Conservation (phyloP, 2,329 filamentous ascomycete genomes). For the Alternaria solani region DNA sequence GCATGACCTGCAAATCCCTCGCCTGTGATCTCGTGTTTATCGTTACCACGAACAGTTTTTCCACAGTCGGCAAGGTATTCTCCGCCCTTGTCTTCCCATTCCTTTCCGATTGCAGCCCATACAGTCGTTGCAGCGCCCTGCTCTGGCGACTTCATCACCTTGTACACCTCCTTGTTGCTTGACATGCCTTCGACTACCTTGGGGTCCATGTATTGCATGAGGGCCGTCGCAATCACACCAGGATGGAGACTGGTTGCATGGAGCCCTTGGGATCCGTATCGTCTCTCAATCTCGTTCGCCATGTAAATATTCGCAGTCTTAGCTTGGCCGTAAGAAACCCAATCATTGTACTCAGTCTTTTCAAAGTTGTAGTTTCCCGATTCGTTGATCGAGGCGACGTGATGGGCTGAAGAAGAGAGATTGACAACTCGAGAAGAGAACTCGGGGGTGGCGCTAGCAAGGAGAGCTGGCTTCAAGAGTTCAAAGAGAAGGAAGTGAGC, state of each 20-base stretch:
- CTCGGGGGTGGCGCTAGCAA: background rate
- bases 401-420: background rate
- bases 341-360: background rate
- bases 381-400: background rate
- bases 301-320: background rate
- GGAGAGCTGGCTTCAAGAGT: background rate
- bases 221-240: too few relatives aligned
- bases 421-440: background rate
- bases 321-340: background rate
- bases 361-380: background rate
- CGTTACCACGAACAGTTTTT: too few relatives aligned
- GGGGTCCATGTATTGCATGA: too few relatives aligned
- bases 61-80: background rate
- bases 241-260: too few relatives aligned
- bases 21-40: too few relatives aligned
- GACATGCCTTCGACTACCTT: background rate
- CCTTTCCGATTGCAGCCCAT: background rate
- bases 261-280: too few relatives aligned
- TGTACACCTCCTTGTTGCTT: background rate
- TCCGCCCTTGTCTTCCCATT: background rate
- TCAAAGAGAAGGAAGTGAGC: background rate
- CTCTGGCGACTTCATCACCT: background rate
- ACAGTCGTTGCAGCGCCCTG: background rate
- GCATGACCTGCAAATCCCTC: background rate
- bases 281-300: too few relatives aligned